phyloP scores from a whole-genome alignment of 805 yeast species.

The Candida railenensis region DNA sequence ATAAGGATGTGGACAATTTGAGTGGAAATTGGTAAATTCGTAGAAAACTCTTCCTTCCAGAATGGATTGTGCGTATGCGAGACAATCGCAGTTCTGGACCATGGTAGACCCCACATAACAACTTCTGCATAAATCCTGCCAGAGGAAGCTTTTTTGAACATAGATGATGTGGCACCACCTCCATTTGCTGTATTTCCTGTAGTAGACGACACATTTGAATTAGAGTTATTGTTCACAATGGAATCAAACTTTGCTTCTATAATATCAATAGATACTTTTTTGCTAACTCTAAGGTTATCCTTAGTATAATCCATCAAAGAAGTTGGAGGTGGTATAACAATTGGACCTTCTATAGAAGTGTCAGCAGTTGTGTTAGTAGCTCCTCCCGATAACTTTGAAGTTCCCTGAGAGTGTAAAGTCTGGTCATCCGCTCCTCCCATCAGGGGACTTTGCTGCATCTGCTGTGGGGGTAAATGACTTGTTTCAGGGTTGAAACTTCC shows the following conservation, averaged over 20 bases:
- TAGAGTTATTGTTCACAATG: neutral
- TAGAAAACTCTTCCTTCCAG: constrained; percentile 77
- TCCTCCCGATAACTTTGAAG: neutral
- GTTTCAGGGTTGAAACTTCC: constrained; percentile 21
- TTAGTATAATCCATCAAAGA: constrained; percentile 16
- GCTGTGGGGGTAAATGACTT: neutral
- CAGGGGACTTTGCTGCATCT: neutral
- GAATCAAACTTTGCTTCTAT: constrained; percentile 60
- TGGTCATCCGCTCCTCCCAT: neutral
- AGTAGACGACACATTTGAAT: constrained; percentile 4
- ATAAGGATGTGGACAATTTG: constrained; percentile 50
- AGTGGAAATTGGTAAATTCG: constrained; percentile 59
- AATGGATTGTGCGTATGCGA: constrained; percentile 54
- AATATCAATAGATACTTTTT: constrained; percentile 54
- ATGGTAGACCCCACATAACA: constrained; percentile 66
- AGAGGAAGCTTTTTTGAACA: constrained; percentile 6
- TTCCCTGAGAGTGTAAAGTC: neutral
- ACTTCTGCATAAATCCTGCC: constrained; percentile 64
- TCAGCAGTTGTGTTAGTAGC: neutral
- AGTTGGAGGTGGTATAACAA: constrained; percentile 5
- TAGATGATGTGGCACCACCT: neutral
- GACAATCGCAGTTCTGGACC: constrained; percentile 76
- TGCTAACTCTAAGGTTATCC: constrained; percentile 52
- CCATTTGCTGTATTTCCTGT: constrained; percentile 2
- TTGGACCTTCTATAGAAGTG: constrained; percentile 3